A percentile compares a stretch with the other conserved stretches of the same genome.
Conservation (phyloP, 106 monocot genomes). For the Chionographis japonica region DNA sequence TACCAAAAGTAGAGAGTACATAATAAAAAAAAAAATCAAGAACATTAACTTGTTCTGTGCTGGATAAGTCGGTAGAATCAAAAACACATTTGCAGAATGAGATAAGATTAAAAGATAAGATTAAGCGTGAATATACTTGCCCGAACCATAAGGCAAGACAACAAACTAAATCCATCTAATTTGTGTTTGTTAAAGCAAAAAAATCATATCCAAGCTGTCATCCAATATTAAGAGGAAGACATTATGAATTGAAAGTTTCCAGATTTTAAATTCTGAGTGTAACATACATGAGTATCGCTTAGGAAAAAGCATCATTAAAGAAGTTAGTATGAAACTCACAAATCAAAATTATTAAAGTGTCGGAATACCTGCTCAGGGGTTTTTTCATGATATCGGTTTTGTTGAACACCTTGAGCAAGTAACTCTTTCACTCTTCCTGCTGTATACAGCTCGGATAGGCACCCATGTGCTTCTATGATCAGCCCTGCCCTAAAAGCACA, state of each 20-base stretch:
- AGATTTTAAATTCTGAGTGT: not conserved
- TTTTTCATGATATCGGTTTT: constrained; percentile 94
- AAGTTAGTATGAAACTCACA: not conserved
- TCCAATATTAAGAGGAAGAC: not conserved
- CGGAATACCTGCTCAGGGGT: constrained; percentile 91
- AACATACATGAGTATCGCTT: not conserved
- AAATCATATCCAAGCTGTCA: not conserved
- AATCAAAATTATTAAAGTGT: not conserved
- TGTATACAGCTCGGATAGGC: constrained; percentile 80
- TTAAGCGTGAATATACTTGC: too few relatives aligned
- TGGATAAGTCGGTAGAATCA: too few relatives aligned
- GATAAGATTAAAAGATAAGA: too few relatives aligned
- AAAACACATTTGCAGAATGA: too few relatives aligned
- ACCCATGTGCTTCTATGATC: constrained; percentile 81
- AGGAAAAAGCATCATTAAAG: not conserved
- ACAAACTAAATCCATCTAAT: too few relatives aligned
- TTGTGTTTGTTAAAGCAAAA: too few relatives aligned
- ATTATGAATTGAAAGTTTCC: not conserved
- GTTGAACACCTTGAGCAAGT: constrained; percentile 86
- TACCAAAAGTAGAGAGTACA: too few relatives aligned
- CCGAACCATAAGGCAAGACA: too few relatives aligned
- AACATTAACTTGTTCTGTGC: too few relatives aligned
- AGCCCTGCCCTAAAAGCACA: constrained; percentile 91
- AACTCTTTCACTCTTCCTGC: constrained; percentile 89
- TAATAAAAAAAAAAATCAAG: too few relatives aligned